Evolutionary conservation across 2,329 filamentous ascomycete genomes (phyloP).

Genomic region (Periconia digitata): DNA sequence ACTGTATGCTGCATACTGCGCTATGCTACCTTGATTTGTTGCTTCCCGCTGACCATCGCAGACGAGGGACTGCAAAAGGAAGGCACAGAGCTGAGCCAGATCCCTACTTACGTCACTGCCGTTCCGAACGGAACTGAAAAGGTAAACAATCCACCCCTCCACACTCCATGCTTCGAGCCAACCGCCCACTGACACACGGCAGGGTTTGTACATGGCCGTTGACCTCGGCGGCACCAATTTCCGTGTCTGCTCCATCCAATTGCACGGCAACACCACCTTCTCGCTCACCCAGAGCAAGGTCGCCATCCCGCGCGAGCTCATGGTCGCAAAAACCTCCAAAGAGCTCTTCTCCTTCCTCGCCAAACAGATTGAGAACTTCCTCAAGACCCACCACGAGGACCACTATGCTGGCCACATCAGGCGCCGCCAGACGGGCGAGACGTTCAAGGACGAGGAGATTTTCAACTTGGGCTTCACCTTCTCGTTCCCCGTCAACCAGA

Average conservation of each 20-base stretch:
- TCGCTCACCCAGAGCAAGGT: slow-evolving; percentile 91
- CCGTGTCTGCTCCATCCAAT: slow-evolving; percentile 89
- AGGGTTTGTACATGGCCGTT: slow-evolving; percentile 94
- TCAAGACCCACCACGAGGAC: slow-evolving; percentile 83
- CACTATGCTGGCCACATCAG: slow-evolving; percentile 74
- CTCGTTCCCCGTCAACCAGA: slow-evolving; percentile 92
- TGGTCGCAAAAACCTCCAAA: slow-evolving; percentile 82
- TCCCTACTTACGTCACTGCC: slow-evolving; percentile 93
- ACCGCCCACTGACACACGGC: slow-evolving; percentile 61
- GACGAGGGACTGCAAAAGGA: slow-evolving; percentile 80
- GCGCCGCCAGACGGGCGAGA: slow-evolving; percentile 62
- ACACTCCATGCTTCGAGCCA: slow-evolving; percentile 66
- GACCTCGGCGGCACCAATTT: slow-evolving; percentile 99
- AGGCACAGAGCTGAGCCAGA: slow-evolving; percentile 85
- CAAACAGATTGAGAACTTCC: slow-evolving; percentile 86
- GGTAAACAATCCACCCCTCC: slow-evolving; percentile 54
- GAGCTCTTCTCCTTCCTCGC: slow-evolving; percentile 93
- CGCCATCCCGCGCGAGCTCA: slow-evolving; percentile 83
- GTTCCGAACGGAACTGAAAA: slow-evolving; percentile 98
- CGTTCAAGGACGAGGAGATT: slow-evolving; percentile 70
- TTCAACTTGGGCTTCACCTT: slow-evolving; percentile 99
- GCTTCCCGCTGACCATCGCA: slow-evolving; percentile 37
- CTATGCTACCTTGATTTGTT: slow-evolving; percentile 13
- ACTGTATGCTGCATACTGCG: neutral
- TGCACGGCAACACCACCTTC: slow-evolving; percentile 95